phyloP scores from a whole-genome alignment of 75 land plant species.

The Larix kaempferi region DNA sequence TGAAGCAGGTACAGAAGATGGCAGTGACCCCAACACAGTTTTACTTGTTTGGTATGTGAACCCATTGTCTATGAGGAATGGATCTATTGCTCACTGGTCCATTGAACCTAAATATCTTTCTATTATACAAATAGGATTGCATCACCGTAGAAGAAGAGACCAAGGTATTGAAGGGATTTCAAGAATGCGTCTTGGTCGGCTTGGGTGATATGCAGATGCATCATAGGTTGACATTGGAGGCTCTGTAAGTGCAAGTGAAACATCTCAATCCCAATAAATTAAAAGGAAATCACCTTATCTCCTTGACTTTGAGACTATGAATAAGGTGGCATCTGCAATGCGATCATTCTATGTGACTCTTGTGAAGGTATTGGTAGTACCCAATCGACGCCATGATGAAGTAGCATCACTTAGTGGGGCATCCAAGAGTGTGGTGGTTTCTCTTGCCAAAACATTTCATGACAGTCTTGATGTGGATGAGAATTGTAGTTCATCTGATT shows the following conservation, averaged over 20 bases:
- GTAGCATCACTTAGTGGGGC: constrained; percentile 51
- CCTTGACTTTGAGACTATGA: constrained; percentile 56
- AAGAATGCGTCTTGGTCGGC: constrained; percentile 64
- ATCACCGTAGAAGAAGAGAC: constrained; percentile 38
- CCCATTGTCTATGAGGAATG: constrained; percentile 57
- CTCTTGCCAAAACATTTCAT: constrained; percentile 64
- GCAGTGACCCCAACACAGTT: constrained; percentile 43
- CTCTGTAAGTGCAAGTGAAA: constrained; percentile 30
- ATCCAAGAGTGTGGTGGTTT: constrained; percentile 62
- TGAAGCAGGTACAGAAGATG: constrained; percentile 52
- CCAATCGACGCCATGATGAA: constrained; percentile 84
- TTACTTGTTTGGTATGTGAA: constrained; percentile 61
- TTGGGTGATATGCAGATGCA: constrained; percentile 58
- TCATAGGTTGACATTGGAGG: constrained; percentile 49
- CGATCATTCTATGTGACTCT: constrained; percentile 67
- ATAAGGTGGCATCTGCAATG: constrained; percentile 56
- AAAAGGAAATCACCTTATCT: constrained; percentile 78
- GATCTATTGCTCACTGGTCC: constrained; percentile 54
- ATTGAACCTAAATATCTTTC: constrained; percentile 68
- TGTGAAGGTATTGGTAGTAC: constrained; percentile 71
- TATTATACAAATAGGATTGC: constrained; percentile 50
- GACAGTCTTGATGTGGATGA: constrained; percentile 70
- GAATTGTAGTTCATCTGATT: constrained; percentile 26
- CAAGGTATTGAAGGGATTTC: constrained; percentile 60
- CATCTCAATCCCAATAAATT: constrained; percentile 38